phyloP scores from a whole-genome alignment of 345 rosid genomes.

The Pseudoturritis turrita region DNA sequence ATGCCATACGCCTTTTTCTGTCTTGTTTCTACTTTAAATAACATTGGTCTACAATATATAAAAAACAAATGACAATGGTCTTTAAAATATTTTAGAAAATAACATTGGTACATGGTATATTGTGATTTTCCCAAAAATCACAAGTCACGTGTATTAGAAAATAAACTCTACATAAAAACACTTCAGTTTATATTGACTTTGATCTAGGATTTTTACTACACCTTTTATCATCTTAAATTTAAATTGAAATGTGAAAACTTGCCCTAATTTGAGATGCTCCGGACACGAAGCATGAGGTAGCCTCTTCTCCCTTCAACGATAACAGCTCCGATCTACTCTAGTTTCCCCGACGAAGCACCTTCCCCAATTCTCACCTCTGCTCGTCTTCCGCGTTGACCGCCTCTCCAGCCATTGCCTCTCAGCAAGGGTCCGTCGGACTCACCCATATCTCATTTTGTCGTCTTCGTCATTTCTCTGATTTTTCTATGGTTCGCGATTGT shows the following conservation, averaged over 20 bases:
- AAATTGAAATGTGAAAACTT: neutral
- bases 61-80: neutral
- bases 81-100: neutral
- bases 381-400: no score
- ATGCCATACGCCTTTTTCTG: conserved; percentile 15
- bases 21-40: conserved; percentile 13
- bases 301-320: no score
- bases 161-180: neutral
- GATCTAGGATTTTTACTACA: neutral
- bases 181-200: neutral
- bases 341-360: no score
- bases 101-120: neutral
- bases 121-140: neutral
- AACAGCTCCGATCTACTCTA: no score
- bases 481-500: no score
- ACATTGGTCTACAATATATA: neutral
- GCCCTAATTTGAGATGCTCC: no score
- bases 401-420: no score
- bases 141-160: neutral
- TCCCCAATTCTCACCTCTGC: no score
- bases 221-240: neutral
- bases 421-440: no score
- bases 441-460: no score
- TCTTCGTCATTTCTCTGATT: no score
- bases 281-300: no score